These are phyloP conservation scores for Lumnitzera racemosa DNA, from an alignment of 345 rosid species.

Conservation along the genomic window DNA sequence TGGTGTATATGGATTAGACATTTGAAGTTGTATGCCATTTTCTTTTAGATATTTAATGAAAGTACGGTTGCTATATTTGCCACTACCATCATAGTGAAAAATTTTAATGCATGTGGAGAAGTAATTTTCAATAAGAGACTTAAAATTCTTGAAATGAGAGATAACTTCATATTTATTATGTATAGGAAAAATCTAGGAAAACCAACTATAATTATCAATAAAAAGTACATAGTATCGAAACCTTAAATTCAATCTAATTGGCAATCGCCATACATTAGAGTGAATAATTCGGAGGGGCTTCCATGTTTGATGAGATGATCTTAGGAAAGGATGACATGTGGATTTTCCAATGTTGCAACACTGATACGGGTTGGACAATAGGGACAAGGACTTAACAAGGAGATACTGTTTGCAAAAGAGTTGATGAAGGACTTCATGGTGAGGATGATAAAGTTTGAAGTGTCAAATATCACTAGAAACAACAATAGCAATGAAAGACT, in stretches of 20 bases:
- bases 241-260: not conserved
- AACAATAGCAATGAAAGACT: not conserved
- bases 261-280: conserved; percentile 8
- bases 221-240: not conserved
- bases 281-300: not conserved
- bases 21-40: not conserved
- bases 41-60: not conserved
- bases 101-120: not conserved
- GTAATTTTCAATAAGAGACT: not conserved
- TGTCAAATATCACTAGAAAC: not conserved
- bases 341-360: not conserved
- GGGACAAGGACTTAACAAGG: not conserved
- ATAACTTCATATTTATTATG: not conserved
- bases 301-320: not conserved
- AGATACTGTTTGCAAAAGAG: not conserved
- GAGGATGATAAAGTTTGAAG: not conserved
- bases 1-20: not conserved
- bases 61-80: not conserved
- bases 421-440: not conserved
- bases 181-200: conserved; percentile 5
- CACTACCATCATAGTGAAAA: conserved; percentile 6
- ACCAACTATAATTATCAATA: conserved; percentile 5
- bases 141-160: not conserved
- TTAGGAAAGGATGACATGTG: not conserved
- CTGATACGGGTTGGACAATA: not conserved